A percentile compares a stretch with the other conserved stretches of the same genome.
phyloP scores from a whole-genome alignment of 805 yeast genomes.

The Hanseniaspora occidentalis region DNA sequence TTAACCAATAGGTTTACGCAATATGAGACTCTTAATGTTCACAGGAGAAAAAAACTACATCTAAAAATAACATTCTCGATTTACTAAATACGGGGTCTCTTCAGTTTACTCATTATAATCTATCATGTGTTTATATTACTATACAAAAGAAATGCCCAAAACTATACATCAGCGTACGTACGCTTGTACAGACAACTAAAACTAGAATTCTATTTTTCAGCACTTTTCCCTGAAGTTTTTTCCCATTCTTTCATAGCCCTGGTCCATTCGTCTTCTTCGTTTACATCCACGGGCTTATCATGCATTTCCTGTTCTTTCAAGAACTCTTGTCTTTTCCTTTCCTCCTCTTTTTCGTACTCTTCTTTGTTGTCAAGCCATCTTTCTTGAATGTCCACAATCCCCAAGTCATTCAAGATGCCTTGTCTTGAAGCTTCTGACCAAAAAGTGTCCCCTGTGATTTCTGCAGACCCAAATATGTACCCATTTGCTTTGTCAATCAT shows the following conservation, averaged over 20 bases:
- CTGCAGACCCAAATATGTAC: slow-evolving; percentile 83
- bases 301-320: slow-evolving; percentile 29
- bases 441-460: slow-evolving; percentile 90
- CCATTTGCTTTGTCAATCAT: slow-evolving; percentile 88
- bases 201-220: background rate
- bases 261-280: slow-evolving; percentile 65
- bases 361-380: slow-evolving; percentile 87
- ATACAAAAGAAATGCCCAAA: background rate
- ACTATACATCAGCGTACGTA: too few species aligned
- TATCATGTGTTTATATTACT: background rate
- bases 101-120: background rate
- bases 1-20: too few species aligned
- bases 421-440: slow-evolving; percentile 96
- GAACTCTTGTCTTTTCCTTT: slow-evolving; percentile 31
- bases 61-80: background rate
- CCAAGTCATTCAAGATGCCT: slow-evolving; percentile 24
- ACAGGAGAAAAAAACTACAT: background rate
- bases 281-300: slow-evolving; percentile 38
- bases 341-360: slow-evolving; percentile 55
- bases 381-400: slow-evolving; percentile 66
- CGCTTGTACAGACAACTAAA: too few species aligned
- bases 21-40: background rate
- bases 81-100: background rate
- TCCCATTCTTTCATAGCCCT: slow-evolving; percentile 50
- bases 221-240: slow-evolving; percentile 23